These are phyloP conservation scores for Podospora pseudoanserina DNA, from an alignment of 495 filamentous ascomycete species.

Conservation along the genomic window DNA sequence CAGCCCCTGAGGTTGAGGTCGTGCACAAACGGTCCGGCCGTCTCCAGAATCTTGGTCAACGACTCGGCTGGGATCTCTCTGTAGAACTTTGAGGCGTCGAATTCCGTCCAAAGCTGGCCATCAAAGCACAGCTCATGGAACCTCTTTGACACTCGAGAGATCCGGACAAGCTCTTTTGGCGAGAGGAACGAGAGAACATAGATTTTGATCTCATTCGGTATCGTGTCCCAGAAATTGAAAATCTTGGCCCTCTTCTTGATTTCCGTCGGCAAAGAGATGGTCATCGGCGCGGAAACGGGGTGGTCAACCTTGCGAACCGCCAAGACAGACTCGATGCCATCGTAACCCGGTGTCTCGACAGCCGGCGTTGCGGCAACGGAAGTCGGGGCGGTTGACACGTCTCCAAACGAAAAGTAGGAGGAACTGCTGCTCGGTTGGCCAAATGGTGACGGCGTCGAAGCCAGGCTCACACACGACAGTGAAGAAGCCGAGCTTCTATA, in stretches of 20 bases:
- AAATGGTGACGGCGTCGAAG: slow-evolving; percentile 55
- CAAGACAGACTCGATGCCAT: slow-evolving; percentile 35
- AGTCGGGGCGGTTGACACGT: slow-evolving; percentile 62
- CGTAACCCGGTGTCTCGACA: slow-evolving; percentile 34
- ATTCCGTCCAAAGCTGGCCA: slow-evolving; percentile 82
- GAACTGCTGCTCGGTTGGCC: slow-evolving; percentile 49
- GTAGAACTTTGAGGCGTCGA: slow-evolving; percentile 87
- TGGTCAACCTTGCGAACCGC: slow-evolving; percentile 35
- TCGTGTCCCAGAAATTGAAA: slow-evolving; percentile 72
- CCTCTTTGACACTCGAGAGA: slow-evolving; percentile 70
- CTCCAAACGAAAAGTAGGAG: slow-evolving; percentile 56
- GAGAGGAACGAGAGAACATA: slow-evolving; percentile 70
- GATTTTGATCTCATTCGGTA: slow-evolving; percentile 81
- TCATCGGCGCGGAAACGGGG: slow-evolving; percentile 37
- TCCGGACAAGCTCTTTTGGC: slow-evolving; percentile 79
- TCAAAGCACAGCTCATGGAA: slow-evolving; percentile 91
- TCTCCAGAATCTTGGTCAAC: slow-evolving; percentile 77
- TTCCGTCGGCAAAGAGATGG: slow-evolving; percentile 63
- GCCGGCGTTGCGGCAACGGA: slow-evolving; percentile 52
- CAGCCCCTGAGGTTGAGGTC: slow-evolving; percentile 73
- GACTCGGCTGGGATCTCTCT: slow-evolving; percentile 77
- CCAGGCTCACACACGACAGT: slow-evolving; percentile 82
- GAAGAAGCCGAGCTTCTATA: slow-evolving; percentile 47
- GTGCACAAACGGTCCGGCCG: slow-evolving; percentile 82
- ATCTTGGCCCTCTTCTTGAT: slow-evolving; percentile 45